Evolutionary conservation across 2,329 filamentous ascomycete species (phyloP).

Genomic region (Cytospora mali): DNA sequence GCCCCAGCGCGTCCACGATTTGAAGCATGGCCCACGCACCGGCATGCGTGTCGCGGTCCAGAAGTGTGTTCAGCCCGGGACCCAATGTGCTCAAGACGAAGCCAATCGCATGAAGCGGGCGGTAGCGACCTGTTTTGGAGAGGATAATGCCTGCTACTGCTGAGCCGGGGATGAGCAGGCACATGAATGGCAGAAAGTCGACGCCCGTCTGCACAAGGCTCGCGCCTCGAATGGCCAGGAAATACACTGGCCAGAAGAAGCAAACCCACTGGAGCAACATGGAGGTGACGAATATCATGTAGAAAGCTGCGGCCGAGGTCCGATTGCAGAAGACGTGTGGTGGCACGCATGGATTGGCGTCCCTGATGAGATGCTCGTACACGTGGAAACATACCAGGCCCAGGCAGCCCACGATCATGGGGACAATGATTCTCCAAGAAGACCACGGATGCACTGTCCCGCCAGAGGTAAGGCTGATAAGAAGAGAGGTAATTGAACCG

Average conservation of each 20-base stretch:
- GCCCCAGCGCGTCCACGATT: slow-evolving; percentile 38
- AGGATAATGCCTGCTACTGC: neutral
- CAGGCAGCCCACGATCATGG: slow-evolving; percentile 1
- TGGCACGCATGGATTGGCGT: slow-evolving; percentile 44
- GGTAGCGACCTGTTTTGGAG: slow-evolving; percentile 6
- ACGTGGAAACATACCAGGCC: slow-evolving; percentile 1
- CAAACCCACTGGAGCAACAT: slow-evolving; percentile 39
- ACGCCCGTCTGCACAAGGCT: slow-evolving; percentile 35
- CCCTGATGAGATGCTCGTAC: slow-evolving; percentile 11
- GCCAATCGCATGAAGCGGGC: neutral
- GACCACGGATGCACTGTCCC: slow-evolving; percentile 7
- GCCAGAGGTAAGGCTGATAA: neutral
- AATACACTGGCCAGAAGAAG: slow-evolving; percentile 47
- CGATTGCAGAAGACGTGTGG: slow-evolving; percentile 46
- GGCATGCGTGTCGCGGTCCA: slow-evolving; percentile 39
- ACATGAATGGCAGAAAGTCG: slow-evolving; percentile 30
- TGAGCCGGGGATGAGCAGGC: neutral
- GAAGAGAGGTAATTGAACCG: neutral
- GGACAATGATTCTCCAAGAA: slow-evolving; percentile 5
- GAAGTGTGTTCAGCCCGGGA: slow-evolving; percentile 36
- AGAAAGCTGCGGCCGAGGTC: slow-evolving; percentile 38
- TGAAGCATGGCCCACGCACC: slow-evolving; percentile 46
- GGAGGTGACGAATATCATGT: slow-evolving; percentile 41
- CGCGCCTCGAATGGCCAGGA: slow-evolving; percentile 41
- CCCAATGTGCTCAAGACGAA: neutral